These are phyloP conservation scores for Scheffersomyces insectosa DNA, from an alignment of 1,139 yeast genomes.

Conservation along the genomic window DNA sequence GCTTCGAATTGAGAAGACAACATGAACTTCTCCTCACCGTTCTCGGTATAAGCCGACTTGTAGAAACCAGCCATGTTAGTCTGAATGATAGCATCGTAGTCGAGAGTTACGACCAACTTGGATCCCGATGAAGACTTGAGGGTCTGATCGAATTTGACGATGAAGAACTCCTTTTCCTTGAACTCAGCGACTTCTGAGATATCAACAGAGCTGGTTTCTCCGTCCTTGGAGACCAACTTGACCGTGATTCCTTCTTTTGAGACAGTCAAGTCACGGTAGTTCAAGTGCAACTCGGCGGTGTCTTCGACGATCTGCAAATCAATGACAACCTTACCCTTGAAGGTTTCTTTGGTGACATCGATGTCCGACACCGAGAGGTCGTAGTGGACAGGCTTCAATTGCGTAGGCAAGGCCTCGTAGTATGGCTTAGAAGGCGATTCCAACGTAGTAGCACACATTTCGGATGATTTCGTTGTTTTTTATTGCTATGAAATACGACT, in stretches of 20 bases:
- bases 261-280: conserved; percentile 39
- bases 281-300: conserved; percentile 43
- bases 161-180: conserved; percentile 29
- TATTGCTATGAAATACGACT: no score
- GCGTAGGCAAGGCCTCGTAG: conserved; percentile 46
- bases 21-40: conserved; percentile 64
- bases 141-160: conserved; percentile 18
- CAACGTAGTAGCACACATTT: background rate
- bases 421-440: conserved; percentile 7
- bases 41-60: conserved; percentile 64
- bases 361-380: conserved; percentile 39
- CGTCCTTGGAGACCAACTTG: conserved; percentile 1
- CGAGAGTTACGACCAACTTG: conserved; percentile 30
- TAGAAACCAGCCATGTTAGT: conserved; percentile 86
- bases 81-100: conserved; percentile 51
- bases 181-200: conserved; percentile 21
- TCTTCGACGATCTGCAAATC: conserved; percentile 30
- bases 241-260: conserved; percentile 11
- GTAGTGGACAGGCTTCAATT: conserved; percentile 46
- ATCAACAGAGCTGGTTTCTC: conserved; percentile 4
- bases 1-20: conserved; percentile 90
- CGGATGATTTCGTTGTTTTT: no score
- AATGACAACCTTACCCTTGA: conserved; percentile 43
- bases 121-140: conserved; percentile 6
- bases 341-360: conserved; percentile 33